A percentile compares a stretch with the other conserved stretches of the same genome.
These are phyloP conservation scores for Pichia sp. DNA, from an alignment of 1,139 yeast species.

Conservation along the genomic window DNA sequence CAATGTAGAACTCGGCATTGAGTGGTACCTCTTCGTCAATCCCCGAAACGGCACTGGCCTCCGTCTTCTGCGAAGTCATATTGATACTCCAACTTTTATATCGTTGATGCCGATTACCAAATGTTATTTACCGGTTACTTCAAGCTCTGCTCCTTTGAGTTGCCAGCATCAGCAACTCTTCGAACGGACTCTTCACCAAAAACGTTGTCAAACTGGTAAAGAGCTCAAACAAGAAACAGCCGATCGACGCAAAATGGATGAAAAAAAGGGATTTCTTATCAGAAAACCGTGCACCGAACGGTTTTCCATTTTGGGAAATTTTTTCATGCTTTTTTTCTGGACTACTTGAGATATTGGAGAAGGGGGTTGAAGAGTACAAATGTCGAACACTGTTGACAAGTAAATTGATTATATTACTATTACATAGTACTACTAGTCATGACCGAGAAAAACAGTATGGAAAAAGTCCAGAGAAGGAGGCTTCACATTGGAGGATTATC, in stretches of 20 bases:
- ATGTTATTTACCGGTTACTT: no score
- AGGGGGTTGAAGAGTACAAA: no score
- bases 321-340: not conserved
- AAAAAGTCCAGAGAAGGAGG: not conserved
- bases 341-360: no score
- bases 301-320: constrained; percentile 4
- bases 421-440: no score
- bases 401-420: no score
- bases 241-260: not conserved
- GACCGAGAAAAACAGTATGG: no score
- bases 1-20: constrained; percentile 22
- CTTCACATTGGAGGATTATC: constrained; percentile 62
- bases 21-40: constrained; percentile 16
- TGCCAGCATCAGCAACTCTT: not conserved
- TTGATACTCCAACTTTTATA: no score
- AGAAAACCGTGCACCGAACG: constrained; percentile 3
- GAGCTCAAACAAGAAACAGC: no score
- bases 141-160: no score
- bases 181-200: not conserved
- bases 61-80: constrained; percentile 9
- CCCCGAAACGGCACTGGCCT: not conserved
- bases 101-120: no score
- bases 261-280: not conserved
- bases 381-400: no score
- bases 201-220: no score